Evolutionary conservation across 129 eudicot species (phyloP), one percentile per base, ranked within the genome.

Genomic region (Cynara cardunculus): DNA sequence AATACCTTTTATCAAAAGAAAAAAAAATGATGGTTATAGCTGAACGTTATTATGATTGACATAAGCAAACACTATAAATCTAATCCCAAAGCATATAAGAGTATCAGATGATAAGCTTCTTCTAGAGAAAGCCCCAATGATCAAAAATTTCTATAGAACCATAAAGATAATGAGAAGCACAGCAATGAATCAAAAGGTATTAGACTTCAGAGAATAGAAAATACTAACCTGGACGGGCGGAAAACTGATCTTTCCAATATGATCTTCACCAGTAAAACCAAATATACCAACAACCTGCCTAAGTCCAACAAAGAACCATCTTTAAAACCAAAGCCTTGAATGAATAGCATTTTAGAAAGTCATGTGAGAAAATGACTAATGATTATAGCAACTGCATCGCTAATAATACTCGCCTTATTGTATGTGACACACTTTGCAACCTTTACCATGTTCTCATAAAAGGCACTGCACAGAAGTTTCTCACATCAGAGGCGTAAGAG

Each of bases 261-360:
- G 97, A 85, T 94, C 98, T 88, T 94, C 98, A 73, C 93, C 97
- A 14, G 86, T 90, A 79, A 94, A 92, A 53, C 97, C 98, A 87
- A 94, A 94, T 32, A 92, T 94, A 30, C 97, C 98, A 59, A 90
- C 94, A 64, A 89, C 96, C 98, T 91, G 90, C 72, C 80, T 18
- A 46, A 22, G 4, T 19, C 22, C 69, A 76, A 25, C 24, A n/a
- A 73, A 62, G 24, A 77, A 56, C 19, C 56, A 44, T 66, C 18
- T 18, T 82, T 69, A 22, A 76, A 56, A 35, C 6, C 21, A 46
- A 28, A 13, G 1, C 26, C 31, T 31, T 7, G 7, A 67, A 28
- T 2, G 41, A 27, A 75, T 16, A n/a, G 14, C 39, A 34, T 5
- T 34, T 34, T 34, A 34, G 7, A 5, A 34, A n/a, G n/a, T n/a